Evolutionary conservation across 345 rosid species (phyloP).

Genomic region (Clausena lansium): DNA sequence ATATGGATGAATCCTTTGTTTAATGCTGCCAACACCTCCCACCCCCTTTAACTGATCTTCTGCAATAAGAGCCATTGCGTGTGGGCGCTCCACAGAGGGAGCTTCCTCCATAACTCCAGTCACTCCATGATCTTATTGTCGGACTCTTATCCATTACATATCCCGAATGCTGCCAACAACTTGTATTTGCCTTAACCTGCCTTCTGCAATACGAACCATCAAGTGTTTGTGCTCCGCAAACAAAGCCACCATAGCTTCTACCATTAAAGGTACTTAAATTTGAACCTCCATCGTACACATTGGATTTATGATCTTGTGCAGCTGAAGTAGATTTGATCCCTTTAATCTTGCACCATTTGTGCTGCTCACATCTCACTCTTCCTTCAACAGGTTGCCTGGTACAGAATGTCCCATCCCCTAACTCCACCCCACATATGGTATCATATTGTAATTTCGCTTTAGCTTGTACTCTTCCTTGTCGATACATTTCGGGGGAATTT

Average conservation of each 20-base stretch:
- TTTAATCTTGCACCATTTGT: conserved; percentile 57
- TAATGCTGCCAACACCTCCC: conserved; percentile 66
- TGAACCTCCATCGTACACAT: too few species aligned
- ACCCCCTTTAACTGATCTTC: conserved; percentile 39
- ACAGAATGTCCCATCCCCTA: conserved; percentile 48
- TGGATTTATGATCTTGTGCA: neutral
- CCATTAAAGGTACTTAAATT: too few species aligned
- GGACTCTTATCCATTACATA: neutral
- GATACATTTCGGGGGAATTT: neutral
- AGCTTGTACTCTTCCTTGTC: conserved; percentile 1
- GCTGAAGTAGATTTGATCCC: conserved; percentile 23
- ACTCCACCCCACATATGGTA: conserved; percentile 48
- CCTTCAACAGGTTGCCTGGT: conserved; percentile 45
- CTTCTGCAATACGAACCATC: conserved; percentile 10
- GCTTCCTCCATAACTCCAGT: conserved; percentile 1
- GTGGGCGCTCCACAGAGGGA: conserved; percentile 50
- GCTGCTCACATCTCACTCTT: conserved; percentile 64
- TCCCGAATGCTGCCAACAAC: conserved; percentile 10
- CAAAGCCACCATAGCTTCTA: neutral
- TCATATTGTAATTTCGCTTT: neutral
- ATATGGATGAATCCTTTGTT: conserved; percentile 26
- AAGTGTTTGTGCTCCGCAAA: neutral
- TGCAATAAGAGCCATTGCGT: conserved; percentile 44
- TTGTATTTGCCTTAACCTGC: conserved; percentile 10
- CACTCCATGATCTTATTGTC: neutral